Conservation (phyloP, 768 basidiomycete species). For the Phaeolepiota aurea region DNA sequence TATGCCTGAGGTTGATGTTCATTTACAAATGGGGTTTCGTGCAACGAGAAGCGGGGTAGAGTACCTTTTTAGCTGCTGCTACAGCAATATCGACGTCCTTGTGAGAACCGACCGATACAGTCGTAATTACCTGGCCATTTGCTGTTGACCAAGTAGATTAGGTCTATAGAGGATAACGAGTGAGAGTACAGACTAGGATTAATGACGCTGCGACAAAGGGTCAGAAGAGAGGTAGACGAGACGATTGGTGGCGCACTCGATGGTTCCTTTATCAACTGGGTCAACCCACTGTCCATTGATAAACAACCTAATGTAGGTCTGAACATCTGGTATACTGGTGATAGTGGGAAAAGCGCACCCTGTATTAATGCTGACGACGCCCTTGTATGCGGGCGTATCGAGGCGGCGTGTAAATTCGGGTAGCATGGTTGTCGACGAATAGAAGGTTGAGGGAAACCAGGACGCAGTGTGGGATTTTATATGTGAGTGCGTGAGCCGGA, state of each 20-base stretch:
- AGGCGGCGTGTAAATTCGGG: background rate
- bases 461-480: too few relatives aligned
- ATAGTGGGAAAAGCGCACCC: background rate
- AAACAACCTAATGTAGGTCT: slow-evolving; percentile 8
- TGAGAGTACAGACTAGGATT: slow-evolving; percentile 32
- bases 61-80: slow-evolving; percentile 40
- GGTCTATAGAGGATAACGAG: background rate
- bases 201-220: slow-evolving; percentile 33
- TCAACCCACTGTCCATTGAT: slow-evolving; percentile 18
- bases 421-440: background rate
- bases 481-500: too few relatives aligned
- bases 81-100: slow-evolving; percentile 47
- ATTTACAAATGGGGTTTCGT: background rate
- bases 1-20: slow-evolving; percentile 16
- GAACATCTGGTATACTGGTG: background rate
- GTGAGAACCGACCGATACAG: slow-evolving; percentile 41
- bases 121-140: slow-evolving; percentile 45
- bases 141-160: slow-evolving; percentile 23
- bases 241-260: slow-evolving; percentile 12
- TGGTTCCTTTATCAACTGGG: slow-evolving; percentile 11
- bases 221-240: background rate
- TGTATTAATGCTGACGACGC: background rate
- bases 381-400: background rate
- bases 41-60: background rate
- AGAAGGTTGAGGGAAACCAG: too few relatives aligned